Percentiles rank a stretch among this genome's conserved stretches.
phyloP scores from a whole-genome alignment of 345 rosid genomes.

The Murraya paniculata region DNA sequence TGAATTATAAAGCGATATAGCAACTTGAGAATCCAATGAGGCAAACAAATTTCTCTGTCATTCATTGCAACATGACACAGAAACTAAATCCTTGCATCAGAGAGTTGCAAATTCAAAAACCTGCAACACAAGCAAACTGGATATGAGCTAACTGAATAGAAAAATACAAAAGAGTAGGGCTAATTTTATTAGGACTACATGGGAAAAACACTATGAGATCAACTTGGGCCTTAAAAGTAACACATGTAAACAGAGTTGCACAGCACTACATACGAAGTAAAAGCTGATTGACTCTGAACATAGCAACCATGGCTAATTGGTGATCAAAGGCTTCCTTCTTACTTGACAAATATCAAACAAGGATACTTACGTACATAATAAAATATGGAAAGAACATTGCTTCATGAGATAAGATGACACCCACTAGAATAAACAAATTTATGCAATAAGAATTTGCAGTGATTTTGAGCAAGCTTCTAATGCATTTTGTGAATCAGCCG shows the following conservation, averaged over 20 bases:
- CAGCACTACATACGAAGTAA: background rate
- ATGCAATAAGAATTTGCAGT: background rate
- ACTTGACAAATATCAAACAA: background rate
- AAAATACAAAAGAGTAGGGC: background rate
- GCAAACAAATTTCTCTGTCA: background rate
- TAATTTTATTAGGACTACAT: background rate
- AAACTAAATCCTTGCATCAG: background rate
- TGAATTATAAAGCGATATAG: background rate
- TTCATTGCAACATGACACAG: conserved; percentile 5
- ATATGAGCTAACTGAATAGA: background rate
- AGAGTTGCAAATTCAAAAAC: background rate
- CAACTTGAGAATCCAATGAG: conserved; percentile 4
- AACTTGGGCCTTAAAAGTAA: background rate
- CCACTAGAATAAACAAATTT: background rate
- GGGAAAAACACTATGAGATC: background rate
- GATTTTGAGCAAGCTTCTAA: background rate
- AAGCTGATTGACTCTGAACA: background rate
- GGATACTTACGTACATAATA: background rate
- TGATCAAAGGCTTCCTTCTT: background rate
- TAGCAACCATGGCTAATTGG: background rate
- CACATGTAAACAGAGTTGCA: background rate
- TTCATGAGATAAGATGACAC: background rate
- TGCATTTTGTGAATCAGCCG: background rate
- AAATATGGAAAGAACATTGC: background rate
- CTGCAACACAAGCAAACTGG: background rate